phyloP scores from a whole-genome alignment of 1,284 basidiomycete species.

The Dichomitus squalens region DNA sequence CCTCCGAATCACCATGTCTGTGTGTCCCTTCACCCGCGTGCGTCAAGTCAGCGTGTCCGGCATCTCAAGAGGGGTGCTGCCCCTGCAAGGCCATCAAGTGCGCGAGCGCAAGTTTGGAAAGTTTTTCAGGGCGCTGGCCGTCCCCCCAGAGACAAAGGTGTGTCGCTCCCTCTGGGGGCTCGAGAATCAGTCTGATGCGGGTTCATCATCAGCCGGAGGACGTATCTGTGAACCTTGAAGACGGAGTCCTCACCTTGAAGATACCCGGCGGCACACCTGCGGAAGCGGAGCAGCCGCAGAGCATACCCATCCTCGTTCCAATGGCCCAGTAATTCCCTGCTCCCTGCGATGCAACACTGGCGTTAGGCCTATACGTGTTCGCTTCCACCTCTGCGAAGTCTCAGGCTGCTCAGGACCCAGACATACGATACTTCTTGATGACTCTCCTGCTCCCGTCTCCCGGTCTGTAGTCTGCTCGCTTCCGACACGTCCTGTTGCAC shows the following conservation, averaged over 20 bases:
- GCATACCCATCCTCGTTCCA: slow-evolving; percentile 22
- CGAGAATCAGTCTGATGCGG: background rate
- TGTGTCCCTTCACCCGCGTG: slow-evolving; percentile 55
- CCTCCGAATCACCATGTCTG: slow-evolving; percentile 53
- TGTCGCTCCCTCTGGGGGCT: slow-evolving; percentile 16
- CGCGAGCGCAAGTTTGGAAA: slow-evolving; percentile 57
- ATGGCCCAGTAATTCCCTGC: background rate
- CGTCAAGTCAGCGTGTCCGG: slow-evolving; percentile 58
- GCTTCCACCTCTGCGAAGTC: too few species aligned
- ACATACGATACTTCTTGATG: background rate
- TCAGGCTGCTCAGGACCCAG: background rate
- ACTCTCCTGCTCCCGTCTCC: background rate
- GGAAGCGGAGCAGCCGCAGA: slow-evolving; percentile 23
- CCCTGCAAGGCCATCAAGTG: slow-evolving; percentile 34
- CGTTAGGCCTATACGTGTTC: background rate
- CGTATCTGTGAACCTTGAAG: slow-evolving; percentile 29
- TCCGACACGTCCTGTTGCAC: background rate
- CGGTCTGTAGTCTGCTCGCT: background rate
- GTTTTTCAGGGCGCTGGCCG: slow-evolving; percentile 53
- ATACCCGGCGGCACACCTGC: slow-evolving; percentile 27
- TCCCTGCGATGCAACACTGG: background rate
- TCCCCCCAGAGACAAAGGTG: slow-evolving; percentile 62
- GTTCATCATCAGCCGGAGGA: slow-evolving; percentile 26
- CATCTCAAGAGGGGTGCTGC: slow-evolving; percentile 37
- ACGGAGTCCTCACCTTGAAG: slow-evolving; percentile 35